phyloP scores from a whole-genome alignment of 2,329 filamentous ascomycete species.

The Sarocladium kiliense region DNA sequence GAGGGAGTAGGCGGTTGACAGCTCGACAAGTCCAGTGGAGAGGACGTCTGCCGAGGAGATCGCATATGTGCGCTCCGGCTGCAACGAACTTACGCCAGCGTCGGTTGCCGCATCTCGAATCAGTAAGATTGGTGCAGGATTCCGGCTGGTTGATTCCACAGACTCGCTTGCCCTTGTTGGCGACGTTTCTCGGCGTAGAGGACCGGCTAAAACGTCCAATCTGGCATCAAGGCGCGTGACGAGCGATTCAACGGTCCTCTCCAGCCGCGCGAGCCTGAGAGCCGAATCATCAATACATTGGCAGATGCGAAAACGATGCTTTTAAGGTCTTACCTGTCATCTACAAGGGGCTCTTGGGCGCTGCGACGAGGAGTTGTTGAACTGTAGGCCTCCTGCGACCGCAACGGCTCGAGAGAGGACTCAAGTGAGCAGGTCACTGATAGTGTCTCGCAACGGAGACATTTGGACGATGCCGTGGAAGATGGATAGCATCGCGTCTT shows the following conservation, averaged over 20 bases:
- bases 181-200: too few species aligned
- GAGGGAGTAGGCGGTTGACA: slow-evolving; percentile 15
- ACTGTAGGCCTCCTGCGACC: too few species aligned
- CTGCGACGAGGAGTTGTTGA: too few species aligned
- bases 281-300: not conserved
- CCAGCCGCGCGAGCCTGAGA: too few species aligned
- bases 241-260: not conserved
- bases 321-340: too few species aligned
- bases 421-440: slow-evolving; percentile 17
- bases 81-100: slow-evolving; percentile 16
- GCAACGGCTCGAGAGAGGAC: too few species aligned
- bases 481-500: slow-evolving; percentile 22
- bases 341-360: not conserved
- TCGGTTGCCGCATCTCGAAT: slow-evolving; percentile 22
- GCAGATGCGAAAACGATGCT: not conserved
- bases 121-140: slow-evolving; percentile 15
- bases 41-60: slow-evolving; percentile 15
- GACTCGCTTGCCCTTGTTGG: not conserved
- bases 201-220: slow-evolving; percentile 4
- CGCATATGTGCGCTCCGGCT: not conserved
- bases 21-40: slow-evolving; percentile 15
- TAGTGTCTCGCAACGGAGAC: slow-evolving; percentile 20
- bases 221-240: slow-evolving; percentile 7
- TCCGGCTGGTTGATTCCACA: not conserved
- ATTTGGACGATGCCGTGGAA: too few species aligned